Percentiles rank a stretch among this genome's conserved stretches.
These are phyloP conservation scores for Platismatia glauca DNA, from an alignment of 495 filamentous ascomycete species.

Conservation along the genomic window DNA sequence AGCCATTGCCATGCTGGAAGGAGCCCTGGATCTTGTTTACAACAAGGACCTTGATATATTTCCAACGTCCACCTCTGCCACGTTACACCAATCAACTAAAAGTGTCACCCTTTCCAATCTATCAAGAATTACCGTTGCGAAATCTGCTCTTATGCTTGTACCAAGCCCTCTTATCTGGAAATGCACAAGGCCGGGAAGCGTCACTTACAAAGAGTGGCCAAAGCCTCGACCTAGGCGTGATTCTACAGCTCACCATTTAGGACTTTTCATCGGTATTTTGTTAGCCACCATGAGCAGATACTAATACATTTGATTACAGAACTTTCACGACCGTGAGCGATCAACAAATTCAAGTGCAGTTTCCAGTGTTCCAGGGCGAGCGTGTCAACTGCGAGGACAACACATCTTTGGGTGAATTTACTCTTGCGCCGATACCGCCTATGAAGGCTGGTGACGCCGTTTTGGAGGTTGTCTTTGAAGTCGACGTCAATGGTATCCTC, in stretches of 20 bases:
- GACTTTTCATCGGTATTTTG: neutral
- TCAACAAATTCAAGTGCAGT: conserved; percentile 94
- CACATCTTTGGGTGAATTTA: conserved; percentile 98
- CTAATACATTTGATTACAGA: conserved; percentile 23
- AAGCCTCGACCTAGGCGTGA: neutral
- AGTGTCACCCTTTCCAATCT: no score
- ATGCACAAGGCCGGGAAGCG: neutral
- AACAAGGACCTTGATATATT: no score
- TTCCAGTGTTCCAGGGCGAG: conserved; percentile 97
- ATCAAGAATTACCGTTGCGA: neutral
- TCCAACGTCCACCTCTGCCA: no score
- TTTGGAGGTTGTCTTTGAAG: conserved; percentile 97
- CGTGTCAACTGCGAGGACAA: conserved; percentile 99
- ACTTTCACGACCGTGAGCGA: conserved; percentile 98
- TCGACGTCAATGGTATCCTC: conserved; percentile 99
- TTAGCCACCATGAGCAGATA: neutral
- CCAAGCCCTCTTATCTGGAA: neutral
- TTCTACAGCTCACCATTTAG: neutral
- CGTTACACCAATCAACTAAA: no score
- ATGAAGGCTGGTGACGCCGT: conserved; percentile 98
- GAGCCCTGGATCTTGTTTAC: no score
- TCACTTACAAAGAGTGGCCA: neutral
- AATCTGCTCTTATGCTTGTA: neutral
- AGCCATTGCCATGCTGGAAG: no score
- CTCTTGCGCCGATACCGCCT: conserved; percentile 87